A percentile compares a stretch with the other conserved stretches of the same genome.
These are phyloP conservation scores for Erodium chrysanthum DNA, from an alignment of 441 rosid genomes.

Conservation along the genomic window DNA sequence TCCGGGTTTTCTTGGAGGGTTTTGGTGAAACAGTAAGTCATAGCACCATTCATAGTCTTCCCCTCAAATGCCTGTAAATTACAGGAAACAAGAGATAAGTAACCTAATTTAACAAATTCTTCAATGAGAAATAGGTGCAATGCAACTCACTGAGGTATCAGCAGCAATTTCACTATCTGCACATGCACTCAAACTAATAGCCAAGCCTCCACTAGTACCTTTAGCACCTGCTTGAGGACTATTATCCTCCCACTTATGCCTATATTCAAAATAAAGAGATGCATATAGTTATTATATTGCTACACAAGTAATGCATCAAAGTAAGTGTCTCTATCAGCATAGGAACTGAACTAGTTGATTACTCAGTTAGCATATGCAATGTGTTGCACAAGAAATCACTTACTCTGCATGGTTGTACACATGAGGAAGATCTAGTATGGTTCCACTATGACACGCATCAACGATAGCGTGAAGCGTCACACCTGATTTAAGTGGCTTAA, in stretches of 20 bases:
- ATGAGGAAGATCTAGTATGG: constrained; percentile 19
- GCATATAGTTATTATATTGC: background rate
- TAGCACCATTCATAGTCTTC: constrained; percentile 1
- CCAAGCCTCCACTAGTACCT: constrained; percentile 14
- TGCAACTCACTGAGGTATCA: constrained; percentile 10
- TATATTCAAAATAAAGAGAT: background rate
- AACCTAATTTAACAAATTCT: background rate
- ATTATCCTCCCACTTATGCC: constrained; percentile 3
- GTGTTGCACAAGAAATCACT: background rate
- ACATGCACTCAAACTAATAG: constrained; percentile 13
- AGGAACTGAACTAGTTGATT: too few relatives aligned
- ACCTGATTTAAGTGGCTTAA: constrained; percentile 16
- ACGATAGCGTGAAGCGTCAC: constrained; percentile 23
- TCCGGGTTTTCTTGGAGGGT: background rate
- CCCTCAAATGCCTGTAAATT: constrained; percentile 2
- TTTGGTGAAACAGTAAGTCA: constrained; percentile 9
- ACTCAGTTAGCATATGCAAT: background rate
- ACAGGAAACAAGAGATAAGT: background rate
- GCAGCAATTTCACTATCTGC: constrained; percentile 9
- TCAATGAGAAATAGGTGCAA: background rate
- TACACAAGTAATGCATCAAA: background rate
- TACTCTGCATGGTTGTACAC: constrained; percentile 17
- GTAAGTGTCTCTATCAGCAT: background rate
- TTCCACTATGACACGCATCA: constrained; percentile 26
- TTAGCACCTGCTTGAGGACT: constrained; percentile 7